Percentiles rank a stretch among this genome's conserved stretches.
These are phyloP conservation scores for Acer negundo DNA, from an alignment of 345 rosid species.

Conservation along the genomic window DNA sequence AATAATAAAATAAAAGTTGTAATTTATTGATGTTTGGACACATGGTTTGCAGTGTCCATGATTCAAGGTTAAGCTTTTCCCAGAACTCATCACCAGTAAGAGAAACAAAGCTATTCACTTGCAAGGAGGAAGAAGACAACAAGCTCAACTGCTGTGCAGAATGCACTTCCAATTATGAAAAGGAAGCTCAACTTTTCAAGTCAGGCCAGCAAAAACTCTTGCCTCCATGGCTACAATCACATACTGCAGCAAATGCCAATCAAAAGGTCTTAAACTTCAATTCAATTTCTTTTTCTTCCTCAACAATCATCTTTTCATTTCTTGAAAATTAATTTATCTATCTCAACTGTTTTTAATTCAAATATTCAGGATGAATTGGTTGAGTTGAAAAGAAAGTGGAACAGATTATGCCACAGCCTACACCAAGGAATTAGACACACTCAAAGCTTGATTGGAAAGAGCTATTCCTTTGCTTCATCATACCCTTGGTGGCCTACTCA, in stretches of 20 bases:
- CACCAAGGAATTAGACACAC: conserved; percentile 41
- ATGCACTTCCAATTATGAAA: conserved; percentile 71
- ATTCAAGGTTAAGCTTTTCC: conserved; percentile 38
- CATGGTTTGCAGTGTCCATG: conserved; percentile 45
- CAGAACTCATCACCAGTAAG: conserved; percentile 37
- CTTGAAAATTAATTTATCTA: background rate
- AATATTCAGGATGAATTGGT: conserved; percentile 54
- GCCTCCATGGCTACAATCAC: conserved; percentile 73
- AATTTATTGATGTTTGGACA: background rate
- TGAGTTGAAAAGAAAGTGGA: conserved; percentile 73
- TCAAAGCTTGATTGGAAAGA: conserved; percentile 33
- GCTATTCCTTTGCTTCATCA: conserved; percentile 35
- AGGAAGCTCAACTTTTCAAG: conserved; percentile 62
- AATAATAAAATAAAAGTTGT: no score
- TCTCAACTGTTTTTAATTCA: background rate
- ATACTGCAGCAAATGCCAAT: conserved; percentile 33
- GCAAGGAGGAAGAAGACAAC: conserved; percentile 53
- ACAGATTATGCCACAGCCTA: conserved; percentile 59
- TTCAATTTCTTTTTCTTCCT: background rate
- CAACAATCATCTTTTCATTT: background rate
- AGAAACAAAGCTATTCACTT: conserved; percentile 55
- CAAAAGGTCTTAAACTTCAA: conserved; percentile 48
- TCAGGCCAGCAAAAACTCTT: conserved; percentile 51
- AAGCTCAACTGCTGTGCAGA: conserved; percentile 63
- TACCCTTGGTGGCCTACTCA: conserved; percentile 54